Base-by-base conservation (phyloP, 192 early-diverging fungal genomes). In the Gryganskiella cystojenkinii region DNA sequence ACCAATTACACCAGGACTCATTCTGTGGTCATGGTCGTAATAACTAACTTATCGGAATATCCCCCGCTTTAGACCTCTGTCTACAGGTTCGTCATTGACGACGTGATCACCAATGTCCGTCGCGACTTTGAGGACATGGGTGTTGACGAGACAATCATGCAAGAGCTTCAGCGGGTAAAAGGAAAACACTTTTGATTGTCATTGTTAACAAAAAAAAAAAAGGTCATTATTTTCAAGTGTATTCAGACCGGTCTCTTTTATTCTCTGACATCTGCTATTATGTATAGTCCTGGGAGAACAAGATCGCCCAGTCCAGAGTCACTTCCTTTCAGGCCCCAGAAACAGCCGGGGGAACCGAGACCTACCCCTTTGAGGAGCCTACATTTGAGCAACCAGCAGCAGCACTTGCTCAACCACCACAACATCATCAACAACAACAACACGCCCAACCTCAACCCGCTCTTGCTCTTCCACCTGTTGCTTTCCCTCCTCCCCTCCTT, bases 41-140 rank as follows among this genome's bases (percentile, higher is more conserved):
- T n/a, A 34, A 20, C 35, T 27, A n/a, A 15, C 8, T n/a, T 68
- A 52, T 34, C 22, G 5, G 10, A 3, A 58, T 30, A 42, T 25
- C 24, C 10, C 42, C 60, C 34, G 34, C 24, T 47, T 13, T 71
- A 87, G 87, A 70, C 85, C 5, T 74, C 79, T 47, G 84, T 94
- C 47, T 99, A 99, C 81, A 85, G 87, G 42, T 90, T 89, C 71
- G 93, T 99, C 45, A 97, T 99, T 67, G 91, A 94, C 82, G 95
- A 99, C 66, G 97, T 99, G 50, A 93, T 96, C 63, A 87, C 90
- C 56, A 92, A 96, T 69, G 90, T 95, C 27, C 89, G 89, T 43
- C 84, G 85, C 15, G 92, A 96, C 43, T 99, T 98, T 89, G 92
- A 93, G 45, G 91, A 94, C 61, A 88, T 93, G 81, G 97, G 97